phyloP scores from a whole-genome alignment of 192 early-diverging fungal species.

The Chytriomyces hyalinus region DNA sequence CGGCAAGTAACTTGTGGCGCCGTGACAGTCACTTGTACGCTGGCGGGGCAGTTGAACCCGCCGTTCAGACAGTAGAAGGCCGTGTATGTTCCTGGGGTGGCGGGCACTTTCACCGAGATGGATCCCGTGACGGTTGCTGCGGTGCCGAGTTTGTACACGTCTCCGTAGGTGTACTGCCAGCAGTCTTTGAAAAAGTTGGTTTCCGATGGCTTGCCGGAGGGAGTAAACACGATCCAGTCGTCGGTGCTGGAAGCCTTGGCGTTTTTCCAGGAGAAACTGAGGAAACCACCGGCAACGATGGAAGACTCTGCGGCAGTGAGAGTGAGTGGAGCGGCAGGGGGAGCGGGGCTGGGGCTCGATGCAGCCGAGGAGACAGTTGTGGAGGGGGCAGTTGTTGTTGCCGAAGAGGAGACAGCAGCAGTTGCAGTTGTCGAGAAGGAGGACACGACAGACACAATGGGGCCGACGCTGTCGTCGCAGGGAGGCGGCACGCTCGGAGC shows the following conservation, averaged over 20 bases:
- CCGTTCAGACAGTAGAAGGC: conserved; percentile 24
- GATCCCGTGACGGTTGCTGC: neutral
- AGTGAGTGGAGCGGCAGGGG: neutral
- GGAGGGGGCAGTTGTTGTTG: too few species aligned
- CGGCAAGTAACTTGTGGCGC: conserved; percentile 2
- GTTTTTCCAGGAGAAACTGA: conserved; percentile 2
- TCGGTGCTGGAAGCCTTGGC: neutral
- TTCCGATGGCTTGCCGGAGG: neutral
- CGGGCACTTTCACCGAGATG: conserved; percentile 28
- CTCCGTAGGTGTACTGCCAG: conserved; percentile 35
- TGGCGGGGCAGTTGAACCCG: conserved; percentile 18
- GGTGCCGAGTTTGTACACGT: neutral
- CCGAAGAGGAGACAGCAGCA: too few species aligned
- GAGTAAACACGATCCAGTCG: conserved; percentile 11
- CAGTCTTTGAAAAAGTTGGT: conserved; percentile 6
- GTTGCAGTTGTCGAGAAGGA: too few species aligned
- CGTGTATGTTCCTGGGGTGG: conserved; percentile 24
- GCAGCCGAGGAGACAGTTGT: too few species aligned
- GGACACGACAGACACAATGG: too few species aligned
- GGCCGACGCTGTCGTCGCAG: too few species aligned
- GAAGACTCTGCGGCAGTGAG: neutral
- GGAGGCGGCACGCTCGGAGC: too few species aligned
- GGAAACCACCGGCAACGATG: conserved; percentile 7
- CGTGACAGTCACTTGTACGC: conserved; percentile 9
- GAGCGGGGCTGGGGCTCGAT: too few species aligned